phyloP scores from a whole-genome alignment of 257 asterid species.

The Solanum sitiens region DNA sequence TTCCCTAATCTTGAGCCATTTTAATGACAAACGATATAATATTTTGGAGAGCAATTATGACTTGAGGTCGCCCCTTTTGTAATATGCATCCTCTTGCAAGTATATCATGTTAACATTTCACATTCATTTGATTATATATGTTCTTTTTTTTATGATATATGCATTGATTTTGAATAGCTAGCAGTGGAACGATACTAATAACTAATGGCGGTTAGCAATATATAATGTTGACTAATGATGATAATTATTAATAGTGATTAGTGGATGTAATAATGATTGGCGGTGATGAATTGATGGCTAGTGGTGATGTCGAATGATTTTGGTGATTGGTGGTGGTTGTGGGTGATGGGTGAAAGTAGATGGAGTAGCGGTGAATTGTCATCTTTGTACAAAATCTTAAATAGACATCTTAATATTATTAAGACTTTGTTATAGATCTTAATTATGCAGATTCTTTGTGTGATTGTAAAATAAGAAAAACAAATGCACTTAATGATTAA shows the following conservation, averaged over 20 bases:
- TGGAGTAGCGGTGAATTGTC: neutral
- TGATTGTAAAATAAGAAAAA: neutral
- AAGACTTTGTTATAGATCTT: neutral
- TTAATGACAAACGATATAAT: neutral
- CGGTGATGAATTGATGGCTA: neutral
- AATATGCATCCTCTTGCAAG: neutral
- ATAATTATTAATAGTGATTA: neutral
- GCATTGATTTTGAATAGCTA: neutral
- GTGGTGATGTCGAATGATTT: neutral
- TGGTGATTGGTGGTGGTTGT: neutral
- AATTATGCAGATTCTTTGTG: neutral
- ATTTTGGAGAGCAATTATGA: neutral
- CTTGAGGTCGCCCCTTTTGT: neutral
- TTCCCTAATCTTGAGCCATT: neutral
- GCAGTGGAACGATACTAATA: neutral
- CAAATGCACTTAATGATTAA: neutral
- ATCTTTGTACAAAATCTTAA: neutral
- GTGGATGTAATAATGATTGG: neutral
- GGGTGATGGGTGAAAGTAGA: neutral
- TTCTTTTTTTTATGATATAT: neutral
- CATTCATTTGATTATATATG: neutral
- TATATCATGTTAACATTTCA: neutral
- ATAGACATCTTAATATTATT: neutral
- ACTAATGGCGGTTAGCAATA: neutral
- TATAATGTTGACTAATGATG: neutral